Evolutionary conservation across 2,329 filamentous ascomycete species (phyloP).

Genomic region (Metarhizium brunneum): DNA sequence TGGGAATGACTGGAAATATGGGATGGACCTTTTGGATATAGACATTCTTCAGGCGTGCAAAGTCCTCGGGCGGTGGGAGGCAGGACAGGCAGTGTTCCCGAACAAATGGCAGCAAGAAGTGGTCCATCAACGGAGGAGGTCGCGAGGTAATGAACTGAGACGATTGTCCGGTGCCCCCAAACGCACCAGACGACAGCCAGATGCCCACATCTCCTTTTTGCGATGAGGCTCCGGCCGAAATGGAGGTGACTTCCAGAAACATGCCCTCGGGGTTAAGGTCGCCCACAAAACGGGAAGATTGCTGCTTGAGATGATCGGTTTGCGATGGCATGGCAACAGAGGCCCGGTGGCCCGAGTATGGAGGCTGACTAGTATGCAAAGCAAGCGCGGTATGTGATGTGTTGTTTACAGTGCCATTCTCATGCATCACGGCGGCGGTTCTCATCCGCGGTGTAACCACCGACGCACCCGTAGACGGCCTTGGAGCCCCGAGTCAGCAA

Average conservation of each 20-base stretch:
- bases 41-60: conserved; percentile 32
- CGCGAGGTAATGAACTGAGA: conserved; percentile 29
- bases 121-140: conserved; percentile 29
- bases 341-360: neutral
- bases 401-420: neutral
- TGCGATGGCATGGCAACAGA: neutral
- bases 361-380: neutral
- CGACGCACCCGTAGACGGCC: neutral
- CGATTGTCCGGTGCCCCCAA: conserved; percentile 16
- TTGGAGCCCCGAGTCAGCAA: neutral
- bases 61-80: conserved; percentile 37
- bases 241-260: conserved; percentile 43
- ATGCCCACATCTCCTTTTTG: conserved; percentile 46
- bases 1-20: conserved; percentile 42
- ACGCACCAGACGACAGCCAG: conserved; percentile 34
- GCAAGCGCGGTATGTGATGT: neutral
- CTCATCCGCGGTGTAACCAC: conserved; percentile 1
- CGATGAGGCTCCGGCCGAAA: conserved; percentile 24
- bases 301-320: conserved; percentile 4
- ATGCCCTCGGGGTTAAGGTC: conserved; percentile 52
- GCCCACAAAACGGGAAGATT: conserved; percentile 42
- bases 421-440: conserved; percentile 1
- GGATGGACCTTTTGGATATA: conserved; percentile 46
- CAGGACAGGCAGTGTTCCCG: conserved; percentile 36
- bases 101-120: conserved; percentile 32